phyloP scores from a whole-genome alignment of 768 basidiomycete species.

The Galerina sulciceps region DNA sequence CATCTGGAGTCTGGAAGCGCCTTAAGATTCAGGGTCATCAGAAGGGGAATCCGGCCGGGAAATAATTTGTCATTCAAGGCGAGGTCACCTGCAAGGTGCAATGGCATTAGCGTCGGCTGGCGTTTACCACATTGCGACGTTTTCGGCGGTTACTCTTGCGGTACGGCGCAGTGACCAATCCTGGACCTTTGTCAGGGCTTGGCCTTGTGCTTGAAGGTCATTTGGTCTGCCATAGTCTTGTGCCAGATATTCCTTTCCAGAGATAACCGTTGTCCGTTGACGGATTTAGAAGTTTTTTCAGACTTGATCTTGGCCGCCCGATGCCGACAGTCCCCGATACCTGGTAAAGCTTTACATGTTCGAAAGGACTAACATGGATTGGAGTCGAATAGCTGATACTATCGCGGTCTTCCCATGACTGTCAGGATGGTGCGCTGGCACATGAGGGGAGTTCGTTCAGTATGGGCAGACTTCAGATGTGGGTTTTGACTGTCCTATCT shows the following conservation, averaged over 20 bases:
- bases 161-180: neutral
- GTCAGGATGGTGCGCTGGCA: too few species aligned
- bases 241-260: conserved; percentile 6
- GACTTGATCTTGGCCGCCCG: conserved; percentile 1
- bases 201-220: conserved; percentile 4
- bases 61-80: neutral
- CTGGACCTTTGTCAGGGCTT: neutral
- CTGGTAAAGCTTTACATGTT: neutral
- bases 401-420: too few species aligned
- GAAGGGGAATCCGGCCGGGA: conserved; percentile 1
- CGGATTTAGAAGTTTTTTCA: conserved; percentile 6
- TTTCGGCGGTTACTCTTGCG: neutral
- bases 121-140: neutral
- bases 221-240: neutral
- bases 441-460: too few species aligned
- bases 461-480: neutral
- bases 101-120: neutral
- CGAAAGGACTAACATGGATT: too few species aligned
- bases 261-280: neutral
- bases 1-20: conserved; percentile 18
- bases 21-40: conserved; percentile 11
- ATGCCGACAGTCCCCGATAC: neutral
- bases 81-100: neutral
- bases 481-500: neutral
- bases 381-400: too few species aligned